Evolutionary conservation across 805 yeast species (phyloP), one percentile per base, ranked within the genome.

Genomic region (Lipomyces sp.): DNA sequence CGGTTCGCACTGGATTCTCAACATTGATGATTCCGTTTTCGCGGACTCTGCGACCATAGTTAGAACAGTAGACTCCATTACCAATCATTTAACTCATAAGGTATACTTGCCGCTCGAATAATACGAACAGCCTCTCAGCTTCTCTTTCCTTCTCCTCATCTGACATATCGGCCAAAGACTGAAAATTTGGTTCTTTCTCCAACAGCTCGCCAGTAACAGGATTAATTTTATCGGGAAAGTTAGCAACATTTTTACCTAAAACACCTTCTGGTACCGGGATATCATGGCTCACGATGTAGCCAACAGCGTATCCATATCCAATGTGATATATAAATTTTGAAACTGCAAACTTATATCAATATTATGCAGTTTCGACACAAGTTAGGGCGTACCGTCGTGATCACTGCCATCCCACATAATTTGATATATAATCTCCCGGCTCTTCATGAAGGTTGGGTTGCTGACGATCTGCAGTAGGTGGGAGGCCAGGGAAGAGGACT

Each of bases 121-220:
- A 61, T 3, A 75, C 77, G 71, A 80, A 81, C 64, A 82, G 68
- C 65, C 80, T 76, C 62, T 82, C 84, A 2, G 84, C 84, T 67
- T 82, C 84, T 6, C 70, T 71, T 67, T 78, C 81, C 70, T 82
- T 81, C 64, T 82, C 84, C 59, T 79, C 82, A 7, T 76, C 77
- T 1, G 82, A 77, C 77, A 81, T 76, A 1, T 74, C 77, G 15
- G 68, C 72, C 6, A 67, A 59, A 2, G 61, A 24, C 35, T 54
- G 39, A 30, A 24, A 24, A 30, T 33, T n/a, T 48, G 53, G 13
- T 39, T 67, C 71, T 3, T 54, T 45, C 2, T 56, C 61, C 39
- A 63, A 50, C 11, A 57, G 64, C 65, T 75, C 75, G 1, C 78
- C 78, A 0, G 78, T 75, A 32, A 75, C 64, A n/a, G 74, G 74